Conservation (phyloP, 1,284 basidiomycete species). For the Sporisorium reilianum region DNA sequence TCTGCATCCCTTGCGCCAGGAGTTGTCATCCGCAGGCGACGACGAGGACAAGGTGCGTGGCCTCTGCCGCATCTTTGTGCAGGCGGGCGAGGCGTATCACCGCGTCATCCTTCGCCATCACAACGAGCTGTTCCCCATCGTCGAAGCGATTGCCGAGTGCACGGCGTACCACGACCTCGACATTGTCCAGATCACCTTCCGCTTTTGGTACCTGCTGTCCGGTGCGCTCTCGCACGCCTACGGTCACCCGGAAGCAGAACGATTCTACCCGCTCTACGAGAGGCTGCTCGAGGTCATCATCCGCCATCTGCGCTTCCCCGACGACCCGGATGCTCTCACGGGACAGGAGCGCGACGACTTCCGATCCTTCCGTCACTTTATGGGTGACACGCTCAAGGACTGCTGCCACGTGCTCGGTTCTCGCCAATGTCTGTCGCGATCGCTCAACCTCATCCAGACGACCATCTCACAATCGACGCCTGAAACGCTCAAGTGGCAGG, state of each 20-base stretch:
- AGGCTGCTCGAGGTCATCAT: slow-evolving; percentile 89
- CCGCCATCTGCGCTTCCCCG: slow-evolving; percentile 89
- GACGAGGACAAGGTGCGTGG: slow-evolving; percentile 91
- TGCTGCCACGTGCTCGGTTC: slow-evolving; percentile 95
- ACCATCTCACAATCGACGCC: slow-evolving; percentile 75
- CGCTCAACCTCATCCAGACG: slow-evolving; percentile 82
- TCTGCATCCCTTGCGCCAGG: slow-evolving; percentile 53
- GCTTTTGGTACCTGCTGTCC: slow-evolving; percentile 88
- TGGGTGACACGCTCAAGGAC: slow-evolving; percentile 99
- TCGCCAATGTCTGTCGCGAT: slow-evolving; percentile 82
- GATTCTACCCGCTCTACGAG: slow-evolving; percentile 84
- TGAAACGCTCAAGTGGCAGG: slow-evolving; percentile 80
- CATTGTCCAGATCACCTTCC: slow-evolving; percentile 96
- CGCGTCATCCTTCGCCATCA: slow-evolving; percentile 88
- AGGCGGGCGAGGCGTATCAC: slow-evolving; percentile 96
- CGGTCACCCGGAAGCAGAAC: slow-evolving; percentile 59
- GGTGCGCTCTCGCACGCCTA: slow-evolving; percentile 73
- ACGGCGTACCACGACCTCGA: slow-evolving; percentile 93
- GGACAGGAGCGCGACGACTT: slow-evolving; percentile 94
- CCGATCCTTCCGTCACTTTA: slow-evolving; percentile 93
- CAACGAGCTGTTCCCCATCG: slow-evolving; percentile 89
- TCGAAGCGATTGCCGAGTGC: slow-evolving; percentile 93
- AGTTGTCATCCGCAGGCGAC: slow-evolving; percentile 63
- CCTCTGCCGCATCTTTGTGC: slow-evolving; percentile 89
- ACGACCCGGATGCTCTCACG: slow-evolving; percentile 76